Conservation (phyloP, 495 filamentous ascomycete genomes). For the Aspergillus conjunctus region DNA sequence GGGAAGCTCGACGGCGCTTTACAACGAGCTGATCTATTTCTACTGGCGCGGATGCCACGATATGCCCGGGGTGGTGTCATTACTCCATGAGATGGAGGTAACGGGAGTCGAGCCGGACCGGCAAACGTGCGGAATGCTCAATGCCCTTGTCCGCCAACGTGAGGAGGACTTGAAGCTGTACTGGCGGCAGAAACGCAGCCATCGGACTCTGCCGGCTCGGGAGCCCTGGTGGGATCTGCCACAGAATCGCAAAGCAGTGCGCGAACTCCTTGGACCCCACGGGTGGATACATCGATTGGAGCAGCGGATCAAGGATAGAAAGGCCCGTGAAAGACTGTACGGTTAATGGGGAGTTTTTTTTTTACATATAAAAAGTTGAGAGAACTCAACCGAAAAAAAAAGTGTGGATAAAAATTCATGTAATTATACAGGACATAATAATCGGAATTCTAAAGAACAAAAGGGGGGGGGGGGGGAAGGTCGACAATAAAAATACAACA, state of each 20-base stretch:
- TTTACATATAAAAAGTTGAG: background rate
- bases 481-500: background rate
- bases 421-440: too few species aligned
- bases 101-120: constrained; percentile 64
- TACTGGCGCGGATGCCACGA: constrained; percentile 66
- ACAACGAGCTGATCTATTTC: constrained; percentile 69
- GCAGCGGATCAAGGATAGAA: constrained; percentile 14
- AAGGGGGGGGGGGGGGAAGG: background rate
- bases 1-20: constrained; percentile 70
- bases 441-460: background rate
- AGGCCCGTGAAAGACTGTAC: constrained; percentile 6
- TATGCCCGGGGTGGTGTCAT: constrained; percentile 57
- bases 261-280: constrained; percentile 30
- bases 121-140: constrained; percentile 56
- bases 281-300: constrained; percentile 37
- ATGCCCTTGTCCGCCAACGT: constrained; percentile 31
- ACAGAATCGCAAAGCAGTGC: constrained; percentile 37
- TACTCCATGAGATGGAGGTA: constrained; percentile 77
- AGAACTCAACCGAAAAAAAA: too few species aligned
- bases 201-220: background rate
- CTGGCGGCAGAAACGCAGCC: background rate
- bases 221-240: constrained; percentile 46
- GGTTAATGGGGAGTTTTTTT: background rate
- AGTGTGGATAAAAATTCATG: too few species aligned
- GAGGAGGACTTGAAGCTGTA: constrained; percentile 24